phyloP scores from a whole-genome alignment of 768 basidiomycete species.

The Lentinula aciculospora region DNA sequence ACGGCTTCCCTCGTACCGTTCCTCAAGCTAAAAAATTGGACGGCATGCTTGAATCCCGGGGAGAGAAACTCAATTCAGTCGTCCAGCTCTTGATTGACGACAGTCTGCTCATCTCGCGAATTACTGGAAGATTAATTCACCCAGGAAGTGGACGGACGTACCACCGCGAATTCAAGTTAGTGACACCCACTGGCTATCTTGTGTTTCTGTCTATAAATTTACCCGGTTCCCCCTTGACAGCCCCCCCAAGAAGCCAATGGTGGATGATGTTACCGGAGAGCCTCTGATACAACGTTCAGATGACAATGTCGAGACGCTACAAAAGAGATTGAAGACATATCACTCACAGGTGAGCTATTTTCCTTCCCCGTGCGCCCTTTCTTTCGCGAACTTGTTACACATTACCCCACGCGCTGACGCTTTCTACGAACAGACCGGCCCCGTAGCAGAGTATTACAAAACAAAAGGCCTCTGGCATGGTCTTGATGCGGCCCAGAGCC shows the following conservation, averaged over 20 bases:
- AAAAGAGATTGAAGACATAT: slow-evolving; percentile 84
- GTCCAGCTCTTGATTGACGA: slow-evolving; percentile 92
- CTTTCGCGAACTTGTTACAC: not conserved
- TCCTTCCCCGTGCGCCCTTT: not conserved
- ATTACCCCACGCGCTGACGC: not conserved
- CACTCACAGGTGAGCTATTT: slow-evolving; percentile 34
- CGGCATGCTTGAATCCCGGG: slow-evolving; percentile 74
- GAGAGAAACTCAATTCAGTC: slow-evolving; percentile 89
- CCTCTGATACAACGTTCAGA: slow-evolving; percentile 95
- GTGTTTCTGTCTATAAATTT: not conserved
- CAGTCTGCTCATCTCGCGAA: slow-evolving; percentile 92
- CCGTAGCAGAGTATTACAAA: slow-evolving; percentile 96
- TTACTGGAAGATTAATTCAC: slow-evolving; percentile 95
- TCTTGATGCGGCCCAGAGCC: slow-evolving; percentile 92
- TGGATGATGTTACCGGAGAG: slow-evolving; percentile 93
- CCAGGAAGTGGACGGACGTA: slow-evolving; percentile 86
- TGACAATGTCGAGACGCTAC: slow-evolving; percentile 93
- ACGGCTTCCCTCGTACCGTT: slow-evolving; percentile 99
- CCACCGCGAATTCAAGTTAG: slow-evolving; percentile 92
- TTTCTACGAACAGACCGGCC: slow-evolving; percentile 70
- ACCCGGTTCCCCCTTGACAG: slow-evolving; percentile 34
- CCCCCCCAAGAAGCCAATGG: slow-evolving; percentile 94
- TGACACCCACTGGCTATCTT: slow-evolving; percentile 12
- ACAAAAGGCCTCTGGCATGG: slow-evolving; percentile 83
- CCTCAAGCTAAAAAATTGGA: slow-evolving; percentile 96